Percentiles rank a stretch among this genome's conserved stretches.
Conservation (phyloP, 1,139 yeast genomes). For the Trichomonascaceae sp. region DNA sequence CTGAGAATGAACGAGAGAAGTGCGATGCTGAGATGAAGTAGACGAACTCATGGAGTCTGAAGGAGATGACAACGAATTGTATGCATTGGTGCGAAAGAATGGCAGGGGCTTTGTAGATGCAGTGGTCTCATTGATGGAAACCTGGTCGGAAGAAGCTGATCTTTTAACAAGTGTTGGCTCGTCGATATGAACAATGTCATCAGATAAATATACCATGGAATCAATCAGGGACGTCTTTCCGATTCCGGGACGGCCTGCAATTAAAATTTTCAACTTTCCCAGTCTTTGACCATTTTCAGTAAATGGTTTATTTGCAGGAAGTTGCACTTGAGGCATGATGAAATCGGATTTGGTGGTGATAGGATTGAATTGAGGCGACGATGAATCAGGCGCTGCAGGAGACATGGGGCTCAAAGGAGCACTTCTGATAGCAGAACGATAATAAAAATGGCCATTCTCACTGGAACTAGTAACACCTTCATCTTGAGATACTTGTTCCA, state of each 20-base stretch:
- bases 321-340: conserved; percentile 25
- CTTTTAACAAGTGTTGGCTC: conserved; percentile 8
- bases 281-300: conserved; percentile 23
- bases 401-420: conserved; percentile 2
- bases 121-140: conserved; percentile 12
- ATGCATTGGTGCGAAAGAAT: conserved; percentile 16
- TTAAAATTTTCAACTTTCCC: conserved; percentile 25
- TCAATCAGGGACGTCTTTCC: conserved; percentile 27
- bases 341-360: conserved; percentile 11
- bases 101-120: conserved; percentile 28
- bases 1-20: conserved; percentile 2
- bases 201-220: conserved; percentile 21
- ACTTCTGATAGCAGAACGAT: neutral
- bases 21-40: conserved; percentile 1
- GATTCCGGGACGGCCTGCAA: conserved; percentile 25
- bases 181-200: conserved; percentile 26
- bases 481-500: conserved; percentile 7
- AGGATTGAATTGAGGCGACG: neutral
- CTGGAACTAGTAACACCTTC: conserved; percentile 5
- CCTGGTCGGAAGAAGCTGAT: neutral
- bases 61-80: neutral
- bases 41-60: neutral
- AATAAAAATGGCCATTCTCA: neutral
- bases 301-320: conserved; percentile 25
- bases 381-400: neutral